Evolutionary conservation across 345 rosid species (phyloP).

Genomic region (Euclidium syriacum): DNA sequence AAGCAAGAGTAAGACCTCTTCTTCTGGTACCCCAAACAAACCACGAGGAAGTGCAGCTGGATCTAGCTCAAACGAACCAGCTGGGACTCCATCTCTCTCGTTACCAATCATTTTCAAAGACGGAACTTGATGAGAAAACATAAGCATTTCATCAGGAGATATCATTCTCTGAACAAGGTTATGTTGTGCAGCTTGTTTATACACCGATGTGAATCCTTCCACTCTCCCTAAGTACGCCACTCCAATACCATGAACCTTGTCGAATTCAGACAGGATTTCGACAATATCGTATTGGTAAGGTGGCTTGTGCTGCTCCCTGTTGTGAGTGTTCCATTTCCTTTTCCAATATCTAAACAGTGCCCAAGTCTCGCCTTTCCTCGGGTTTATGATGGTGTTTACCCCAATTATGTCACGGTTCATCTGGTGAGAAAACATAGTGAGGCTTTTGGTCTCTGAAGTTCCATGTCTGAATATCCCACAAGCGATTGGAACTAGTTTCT

Average conservation of each 20-base stretch:
- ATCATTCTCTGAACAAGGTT: conserved; percentile 25
- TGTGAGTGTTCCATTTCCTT: neutral
- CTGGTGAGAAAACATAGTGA: conserved; percentile 58
- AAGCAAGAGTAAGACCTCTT: no score
- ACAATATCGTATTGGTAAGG: conserved; percentile 57
- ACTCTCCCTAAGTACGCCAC: conserved; percentile 61
- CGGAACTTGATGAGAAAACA: conserved; percentile 73
- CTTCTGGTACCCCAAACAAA: no score
- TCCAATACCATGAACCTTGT: conserved; percentile 35
- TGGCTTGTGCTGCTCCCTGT: conserved; percentile 33
- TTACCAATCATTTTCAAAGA: conserved; percentile 53
- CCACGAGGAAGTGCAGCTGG: conserved; percentile 60
- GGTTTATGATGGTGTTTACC: conserved; percentile 32
- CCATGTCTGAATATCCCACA: conserved; percentile 54
- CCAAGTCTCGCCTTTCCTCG: conserved; percentile 82
- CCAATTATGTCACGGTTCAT: conserved; percentile 16
- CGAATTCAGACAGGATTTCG: conserved; percentile 49
- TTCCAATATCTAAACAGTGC: conserved; percentile 73
- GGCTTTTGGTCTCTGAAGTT: conserved; percentile 23
- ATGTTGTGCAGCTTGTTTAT: conserved; percentile 22
- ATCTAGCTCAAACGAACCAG: conserved; percentile 69
- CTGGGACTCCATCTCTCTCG: conserved; percentile 61
- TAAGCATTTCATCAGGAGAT: conserved; percentile 35
- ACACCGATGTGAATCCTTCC: conserved; percentile 62
- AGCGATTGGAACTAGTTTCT: conserved; percentile 42